Evolutionary conservation across 805 yeast species (phyloP).

Genomic region (Zygotorulaspora florentina): DNA sequence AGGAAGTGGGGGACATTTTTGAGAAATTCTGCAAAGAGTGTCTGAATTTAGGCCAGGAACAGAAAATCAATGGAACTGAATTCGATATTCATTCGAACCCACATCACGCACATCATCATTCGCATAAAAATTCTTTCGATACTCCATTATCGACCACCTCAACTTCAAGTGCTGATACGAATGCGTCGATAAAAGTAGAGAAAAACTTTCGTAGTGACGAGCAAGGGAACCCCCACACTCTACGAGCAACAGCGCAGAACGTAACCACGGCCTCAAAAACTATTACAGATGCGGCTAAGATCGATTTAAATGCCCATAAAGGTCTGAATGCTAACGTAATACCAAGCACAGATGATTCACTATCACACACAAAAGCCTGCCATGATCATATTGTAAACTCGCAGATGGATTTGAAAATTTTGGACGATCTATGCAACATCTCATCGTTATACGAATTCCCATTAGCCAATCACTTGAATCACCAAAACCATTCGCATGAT

Average conservation of each 20-base stretch:
- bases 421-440: conserved; percentile 33
- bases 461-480: conserved; percentile 31
- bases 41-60: conserved; percentile 11
- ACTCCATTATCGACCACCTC: conserved; percentile 11
- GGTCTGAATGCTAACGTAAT: not conserved
- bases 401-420: conserved; percentile 27
- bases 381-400: conserved; percentile 26
- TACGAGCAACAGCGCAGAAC: no score
- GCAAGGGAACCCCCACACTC: no score
- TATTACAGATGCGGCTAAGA: not conserved
- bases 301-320: not conserved
- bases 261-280: not conserved
- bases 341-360: not conserved
- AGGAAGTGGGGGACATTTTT: conserved; percentile 25
- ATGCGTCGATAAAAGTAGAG: not conserved
- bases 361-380: conserved; percentile 1
- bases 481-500: conserved; percentile 17
- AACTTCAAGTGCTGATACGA: conserved; percentile 4
- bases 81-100: conserved; percentile 10
- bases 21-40: conserved; percentile 35
- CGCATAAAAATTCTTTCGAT: conserved; percentile 2
- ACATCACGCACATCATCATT: conserved; percentile 18
- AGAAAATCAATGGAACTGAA: not conserved
- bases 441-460: conserved; percentile 35
- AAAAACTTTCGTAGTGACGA: conserved; percentile 1